Conservation (phyloP, 805 yeast genomes). For the Wickerhamomyces bovis region DNA sequence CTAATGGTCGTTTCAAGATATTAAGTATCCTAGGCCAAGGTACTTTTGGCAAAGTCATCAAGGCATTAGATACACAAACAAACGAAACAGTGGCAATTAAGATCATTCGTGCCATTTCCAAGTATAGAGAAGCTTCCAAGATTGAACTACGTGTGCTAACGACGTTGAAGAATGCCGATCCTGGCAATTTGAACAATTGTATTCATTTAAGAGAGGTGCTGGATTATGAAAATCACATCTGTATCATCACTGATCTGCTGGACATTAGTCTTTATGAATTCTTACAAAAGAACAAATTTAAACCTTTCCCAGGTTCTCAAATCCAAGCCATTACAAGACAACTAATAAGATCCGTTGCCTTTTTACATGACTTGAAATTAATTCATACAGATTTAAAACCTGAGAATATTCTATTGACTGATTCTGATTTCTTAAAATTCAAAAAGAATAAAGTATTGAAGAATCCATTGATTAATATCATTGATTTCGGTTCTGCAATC, state of each 20-base stretch:
- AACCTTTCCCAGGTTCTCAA: slow-evolving; percentile 92
- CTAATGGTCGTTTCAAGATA: slow-evolving; percentile 67
- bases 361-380: slow-evolving; percentile 80
- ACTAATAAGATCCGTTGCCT: slow-evolving; percentile 76
- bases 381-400: slow-evolving; percentile 97
- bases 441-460: slow-evolving; percentile 42
- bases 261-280: slow-evolving; percentile 88
- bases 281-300: slow-evolving; percentile 72
- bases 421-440: slow-evolving; percentile 18
- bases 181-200: slow-evolving; percentile 63
- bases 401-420: slow-evolving; percentile 64
- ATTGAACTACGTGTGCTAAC: slow-evolving; percentile 82
- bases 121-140: slow-evolving; percentile 92
- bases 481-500: slow-evolving; percentile 96
- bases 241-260: slow-evolving; percentile 84
- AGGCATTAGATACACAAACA: slow-evolving; percentile 64
- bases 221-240: slow-evolving; percentile 89
- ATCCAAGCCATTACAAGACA: slow-evolving; percentile 87
- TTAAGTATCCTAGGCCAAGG: slow-evolving; percentile 79
- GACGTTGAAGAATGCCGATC: slow-evolving; percentile 64
- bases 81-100: slow-evolving; percentile 73
- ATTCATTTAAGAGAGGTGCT: slow-evolving; percentile 84
- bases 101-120: slow-evolving; percentile 85
- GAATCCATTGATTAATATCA: slow-evolving; percentile 79
- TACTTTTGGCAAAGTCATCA: slow-evolving; percentile 85